Percentiles rank a stretch among this genome's conserved stretches.
These are phyloP conservation scores for Podila epigama DNA, from an alignment of 192 early-diverging fungal species.

Conservation along the genomic window DNA sequence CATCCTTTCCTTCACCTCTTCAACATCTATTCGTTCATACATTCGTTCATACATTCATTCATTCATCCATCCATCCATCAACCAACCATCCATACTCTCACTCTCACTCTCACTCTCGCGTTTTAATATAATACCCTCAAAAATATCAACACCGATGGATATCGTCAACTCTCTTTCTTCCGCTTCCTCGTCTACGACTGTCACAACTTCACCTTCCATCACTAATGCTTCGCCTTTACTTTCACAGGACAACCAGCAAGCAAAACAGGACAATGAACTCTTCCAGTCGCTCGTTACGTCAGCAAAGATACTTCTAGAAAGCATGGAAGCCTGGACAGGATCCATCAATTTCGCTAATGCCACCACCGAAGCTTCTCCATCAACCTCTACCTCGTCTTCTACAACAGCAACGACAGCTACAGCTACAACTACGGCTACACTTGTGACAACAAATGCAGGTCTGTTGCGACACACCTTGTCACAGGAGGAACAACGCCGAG, in stretches of 20 bases:
- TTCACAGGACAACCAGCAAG: background rate
- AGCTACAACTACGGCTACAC: background rate
- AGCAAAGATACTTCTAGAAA: conserved; percentile 24
- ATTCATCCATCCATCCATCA: background rate
- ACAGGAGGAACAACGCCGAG: background rate
- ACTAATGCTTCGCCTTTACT: background rate
- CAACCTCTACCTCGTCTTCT: background rate
- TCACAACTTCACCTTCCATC: too few relatives aligned
- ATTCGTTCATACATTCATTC: background rate
- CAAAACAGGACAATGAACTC: background rate
- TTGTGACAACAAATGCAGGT: background rate
- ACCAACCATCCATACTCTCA: background rate
- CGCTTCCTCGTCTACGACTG: too few relatives aligned
- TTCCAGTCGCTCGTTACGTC: conserved; percentile 30
- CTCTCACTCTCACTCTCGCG: background rate
- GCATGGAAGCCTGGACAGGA: conserved; percentile 20
- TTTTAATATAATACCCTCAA: background rate
- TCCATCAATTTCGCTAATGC: too few relatives aligned
- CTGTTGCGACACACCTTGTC: background rate
- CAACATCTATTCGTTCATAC: background rate
- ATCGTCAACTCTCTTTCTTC: too few relatives aligned
- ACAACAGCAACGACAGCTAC: background rate
- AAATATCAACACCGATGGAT: too few relatives aligned
- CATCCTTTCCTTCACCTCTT: too few relatives aligned
- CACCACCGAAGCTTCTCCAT: too few relatives aligned